phyloP scores from a whole-genome alignment of 1,139 yeast genomes.

The Saccharomyces hybrid region DNA sequence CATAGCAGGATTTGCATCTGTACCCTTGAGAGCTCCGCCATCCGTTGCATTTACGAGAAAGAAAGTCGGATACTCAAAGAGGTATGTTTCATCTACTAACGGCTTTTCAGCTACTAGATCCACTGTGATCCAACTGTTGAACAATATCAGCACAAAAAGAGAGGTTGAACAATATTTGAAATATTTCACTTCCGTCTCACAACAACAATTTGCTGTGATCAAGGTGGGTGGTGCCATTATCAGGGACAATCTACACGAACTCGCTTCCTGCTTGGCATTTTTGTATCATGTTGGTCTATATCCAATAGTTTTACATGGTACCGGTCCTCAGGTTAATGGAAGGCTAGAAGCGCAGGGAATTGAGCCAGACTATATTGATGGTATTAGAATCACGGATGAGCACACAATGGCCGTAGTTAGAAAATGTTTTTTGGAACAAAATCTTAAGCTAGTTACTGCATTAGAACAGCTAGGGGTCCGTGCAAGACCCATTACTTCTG shows the following conservation, averaged over 20 bases:
- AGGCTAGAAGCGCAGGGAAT: constrained; percentile 89
- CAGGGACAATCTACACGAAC: constrained; percentile 84
- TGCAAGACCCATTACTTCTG: constrained; percentile 97
- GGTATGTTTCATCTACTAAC: constrained; percentile 19
- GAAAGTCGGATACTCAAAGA: constrained; percentile 24
- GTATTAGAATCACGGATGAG: constrained; percentile 92
- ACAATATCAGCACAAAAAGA: constrained; percentile 93
- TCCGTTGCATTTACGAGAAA: constrained; percentile 8
- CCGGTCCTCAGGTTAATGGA: constrained; percentile 97
- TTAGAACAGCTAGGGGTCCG: constrained; percentile 93
- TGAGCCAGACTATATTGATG: constrained; percentile 93
- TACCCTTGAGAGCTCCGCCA: constrained; percentile 5
- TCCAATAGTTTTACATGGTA: constrained; percentile 95
- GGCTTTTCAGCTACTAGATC: constrained; percentile 54
- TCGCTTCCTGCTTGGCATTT: constrained; percentile 93
- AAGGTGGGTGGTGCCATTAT: constrained; percentile 99
- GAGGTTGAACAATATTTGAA: constrained; percentile 96
- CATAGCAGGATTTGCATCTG: background rate
- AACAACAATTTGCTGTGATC: constrained; percentile 96
- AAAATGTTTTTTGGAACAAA: constrained; percentile 89
- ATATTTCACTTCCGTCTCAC: constrained; percentile 90
- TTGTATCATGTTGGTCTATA: constrained; percentile 94
- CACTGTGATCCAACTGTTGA: constrained; percentile 87
- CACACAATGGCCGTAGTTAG: constrained; percentile 95
- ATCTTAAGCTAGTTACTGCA: constrained; percentile 89